phyloP scores from a whole-genome alignment of 768 basidiomycete genomes.

The Mycena olivaceomarginata region DNA sequence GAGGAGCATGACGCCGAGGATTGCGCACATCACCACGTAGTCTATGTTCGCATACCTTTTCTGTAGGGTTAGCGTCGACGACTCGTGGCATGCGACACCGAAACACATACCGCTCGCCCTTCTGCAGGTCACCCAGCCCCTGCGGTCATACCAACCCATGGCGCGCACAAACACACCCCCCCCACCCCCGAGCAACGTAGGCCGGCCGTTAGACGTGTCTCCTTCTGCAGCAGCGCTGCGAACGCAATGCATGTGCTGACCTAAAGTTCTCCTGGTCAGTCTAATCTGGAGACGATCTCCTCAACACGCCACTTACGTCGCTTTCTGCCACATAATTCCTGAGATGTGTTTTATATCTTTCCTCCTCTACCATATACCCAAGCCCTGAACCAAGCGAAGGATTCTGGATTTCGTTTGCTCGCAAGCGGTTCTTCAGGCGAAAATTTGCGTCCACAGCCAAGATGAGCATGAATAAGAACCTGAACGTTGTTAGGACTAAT shows the following conservation, averaged over 20 bases:
- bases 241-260: too few relatives aligned
- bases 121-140: not conserved
- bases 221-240: too few relatives aligned
- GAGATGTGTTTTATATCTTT: not conserved
- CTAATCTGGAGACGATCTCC: too few relatives aligned
- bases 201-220: too few relatives aligned
- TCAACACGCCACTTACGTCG: not conserved
- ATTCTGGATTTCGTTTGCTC: not conserved
- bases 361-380: not conserved
- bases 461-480: not conserved
- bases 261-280: too few relatives aligned
- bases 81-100: not conserved
- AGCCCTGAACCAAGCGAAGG: not conserved
- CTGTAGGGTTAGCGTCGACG: not conserved
- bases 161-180: too few relatives aligned
- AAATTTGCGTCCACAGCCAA: not conserved
- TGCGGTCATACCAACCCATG: not conserved
- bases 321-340: not conserved
- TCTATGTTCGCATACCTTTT: not conserved
- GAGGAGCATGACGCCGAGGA: not conserved
- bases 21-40: not conserved
- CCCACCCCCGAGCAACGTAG: too few relatives aligned
- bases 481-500: not conserved
- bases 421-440: not conserved
- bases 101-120: not conserved